Percentiles rank a stretch among this genome's conserved stretches.
phyloP scores from a whole-genome alignment of 768 basidiomycete genomes.

The Tricholoma sp. region DNA sequence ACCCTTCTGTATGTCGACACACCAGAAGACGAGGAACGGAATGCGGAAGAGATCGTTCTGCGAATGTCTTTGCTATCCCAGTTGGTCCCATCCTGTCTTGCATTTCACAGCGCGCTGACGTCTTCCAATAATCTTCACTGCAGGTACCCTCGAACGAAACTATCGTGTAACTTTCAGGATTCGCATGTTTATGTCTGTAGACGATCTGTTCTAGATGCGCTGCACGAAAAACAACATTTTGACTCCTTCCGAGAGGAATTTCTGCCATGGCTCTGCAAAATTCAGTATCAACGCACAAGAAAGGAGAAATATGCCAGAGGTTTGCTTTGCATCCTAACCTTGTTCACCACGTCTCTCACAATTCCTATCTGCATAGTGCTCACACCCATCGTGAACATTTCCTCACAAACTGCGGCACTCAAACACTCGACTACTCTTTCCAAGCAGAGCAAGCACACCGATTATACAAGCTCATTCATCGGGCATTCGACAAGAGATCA shows the following conservation, averaged over 20 bases:
- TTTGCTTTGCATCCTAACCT: constrained; percentile 19
- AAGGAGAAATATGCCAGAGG: constrained; percentile 55
- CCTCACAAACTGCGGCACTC: constrained; percentile 47
- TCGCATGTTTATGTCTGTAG: constrained; percentile 91
- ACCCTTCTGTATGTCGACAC: constrained; percentile 74
- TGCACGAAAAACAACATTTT: constrained; percentile 63
- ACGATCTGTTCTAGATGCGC: constrained; percentile 63
- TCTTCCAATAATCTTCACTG: not conserved
- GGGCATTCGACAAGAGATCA: constrained; percentile 21
- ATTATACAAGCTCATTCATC: constrained; percentile 1
- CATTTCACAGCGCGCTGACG: not conserved
- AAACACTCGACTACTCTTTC: constrained; percentile 52
- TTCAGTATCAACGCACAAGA: constrained; percentile 67
- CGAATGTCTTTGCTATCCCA: constrained; percentile 69
- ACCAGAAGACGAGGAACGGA: constrained; percentile 59
- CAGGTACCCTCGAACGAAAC: constrained; percentile 67
- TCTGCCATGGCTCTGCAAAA: constrained; percentile 87
- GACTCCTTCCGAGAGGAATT: constrained; percentile 89
- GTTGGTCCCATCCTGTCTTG: constrained; percentile 30
- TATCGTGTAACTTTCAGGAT: constrained; percentile 70
- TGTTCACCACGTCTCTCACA: not conserved
- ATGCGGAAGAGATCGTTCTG: constrained; percentile 67
- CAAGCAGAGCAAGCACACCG: constrained; percentile 17
- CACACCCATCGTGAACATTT: constrained; percentile 35
- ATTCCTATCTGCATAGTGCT: constrained; percentile 31